These are phyloP conservation scores for Acanthamoeba castellanii DNA, from an alignment of 208 protist genomes.

Conservation along the genomic window DNA sequence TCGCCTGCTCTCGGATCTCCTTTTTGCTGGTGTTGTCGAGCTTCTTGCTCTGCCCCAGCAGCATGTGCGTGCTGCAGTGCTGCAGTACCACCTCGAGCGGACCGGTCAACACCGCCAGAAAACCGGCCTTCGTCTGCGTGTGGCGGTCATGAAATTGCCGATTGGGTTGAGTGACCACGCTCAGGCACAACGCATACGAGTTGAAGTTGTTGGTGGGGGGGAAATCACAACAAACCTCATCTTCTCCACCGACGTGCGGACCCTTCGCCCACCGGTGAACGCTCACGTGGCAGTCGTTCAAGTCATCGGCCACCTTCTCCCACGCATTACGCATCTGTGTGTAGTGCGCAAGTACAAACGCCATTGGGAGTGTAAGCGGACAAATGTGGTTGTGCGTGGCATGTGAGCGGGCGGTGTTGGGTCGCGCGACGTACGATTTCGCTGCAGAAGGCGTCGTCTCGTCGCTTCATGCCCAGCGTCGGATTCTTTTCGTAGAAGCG, in stretches of 20 bases:
- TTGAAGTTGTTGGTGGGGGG: background rate
- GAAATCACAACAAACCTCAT: background rate
- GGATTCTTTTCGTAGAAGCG: constrained; percentile 72
- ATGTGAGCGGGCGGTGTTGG: background rate
- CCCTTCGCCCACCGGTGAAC: constrained; percentile 36
- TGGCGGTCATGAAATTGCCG: too few relatives aligned
- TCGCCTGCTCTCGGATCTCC: constrained; percentile 31
- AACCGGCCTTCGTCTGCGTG: constrained; percentile 28
- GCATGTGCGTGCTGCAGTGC: background rate
- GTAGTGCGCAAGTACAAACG: too few relatives aligned
- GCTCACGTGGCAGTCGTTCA: constrained; percentile 35
- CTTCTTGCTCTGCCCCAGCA: constrained; percentile 13
- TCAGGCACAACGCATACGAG: background rate
- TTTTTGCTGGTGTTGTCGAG: constrained; percentile 38
- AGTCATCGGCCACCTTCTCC: constrained; percentile 55
- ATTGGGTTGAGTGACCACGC: too few relatives aligned
- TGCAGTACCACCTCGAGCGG: constrained; percentile 60
- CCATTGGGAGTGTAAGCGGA: too few relatives aligned
- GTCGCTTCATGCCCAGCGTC: background rate
- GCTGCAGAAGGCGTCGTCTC: constrained; percentile 32
- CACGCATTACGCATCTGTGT: background rate
- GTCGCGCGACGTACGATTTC: constrained; percentile 31
- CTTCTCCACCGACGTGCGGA: background rate
- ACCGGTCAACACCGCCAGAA: constrained; percentile 32
- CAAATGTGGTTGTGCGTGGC: too few relatives aligned